Evolutionary conservation across 768 basidiomycete species (phyloP).

Genomic region (Amanita subjunquillea): DNA sequence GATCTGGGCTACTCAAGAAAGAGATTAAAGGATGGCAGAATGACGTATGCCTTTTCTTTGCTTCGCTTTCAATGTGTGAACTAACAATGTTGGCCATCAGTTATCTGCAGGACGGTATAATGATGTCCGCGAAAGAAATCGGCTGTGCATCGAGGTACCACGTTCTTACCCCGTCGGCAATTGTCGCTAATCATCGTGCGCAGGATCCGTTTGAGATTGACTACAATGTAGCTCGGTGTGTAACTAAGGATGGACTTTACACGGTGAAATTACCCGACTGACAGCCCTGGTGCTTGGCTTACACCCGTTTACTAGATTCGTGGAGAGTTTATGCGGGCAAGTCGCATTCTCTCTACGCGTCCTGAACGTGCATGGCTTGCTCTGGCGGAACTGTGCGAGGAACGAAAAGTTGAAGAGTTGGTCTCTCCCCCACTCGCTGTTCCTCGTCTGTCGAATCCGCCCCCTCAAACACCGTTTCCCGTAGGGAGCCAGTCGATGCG

Average conservation of each 20-base stretch:
- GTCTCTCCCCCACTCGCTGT: constrained; percentile 35
- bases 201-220: constrained; percentile 96
- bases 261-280: constrained; percentile 39
- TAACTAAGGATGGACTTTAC: constrained; percentile 93
- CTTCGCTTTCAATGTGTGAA: not conserved
- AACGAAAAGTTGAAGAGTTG: constrained; percentile 63
- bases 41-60: constrained; percentile 47
- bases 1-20: constrained; percentile 83
- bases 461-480: constrained; percentile 65
- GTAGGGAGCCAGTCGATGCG: constrained; percentile 54
- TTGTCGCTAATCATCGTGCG: not conserved
- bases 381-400: constrained; percentile 85
- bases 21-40: constrained; percentile 92
- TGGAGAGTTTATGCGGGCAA: constrained; percentile 96
- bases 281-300: constrained; percentile 2
- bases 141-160: constrained; percentile 86
- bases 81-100: constrained; percentile 16
- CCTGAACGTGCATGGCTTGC: constrained; percentile 77
- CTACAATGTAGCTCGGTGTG: constrained; percentile 94
- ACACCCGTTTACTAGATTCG: constrained; percentile 56
- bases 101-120: constrained; percentile 46
- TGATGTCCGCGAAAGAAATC: constrained; percentile 79
- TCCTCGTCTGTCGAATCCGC: constrained; percentile 34
- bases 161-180: not conserved
- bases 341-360: constrained; percentile 68